Conservation (phyloP, 78 protist genomes). For the slime mould (Dictyostelium discoideum) region dicty_2.7 NC_007088.5:6745001-6745500, state of each 20-base stretch:
- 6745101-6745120: neutral
- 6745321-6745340: slow-evolving; percentile 51
- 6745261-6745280: slow-evolving; percentile 34
- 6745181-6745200: neutral
- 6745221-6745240: slow-evolving; percentile 12
- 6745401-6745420: neutral
- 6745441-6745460: neutral
- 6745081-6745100: neutral
- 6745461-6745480: neutral
- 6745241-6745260: slow-evolving; percentile 17
- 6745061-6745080: neutral
- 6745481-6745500: neutral
- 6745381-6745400: neutral
- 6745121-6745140: neutral
- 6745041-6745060: neutral
- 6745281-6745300: slow-evolving; percentile 51
- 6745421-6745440: neutral
- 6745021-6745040: neutral
- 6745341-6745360: neutral
- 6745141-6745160: no score
- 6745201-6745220: slow-evolving; percentile 16
- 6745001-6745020: neutral
- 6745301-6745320: slow-evolving; percentile 47
- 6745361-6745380: slow-evolving; percentile 15
- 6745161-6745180: neutral